phyloP scores from a whole-genome alignment of 1,284 basidiomycete genomes.

The Boletus coffeatus region DNA sequence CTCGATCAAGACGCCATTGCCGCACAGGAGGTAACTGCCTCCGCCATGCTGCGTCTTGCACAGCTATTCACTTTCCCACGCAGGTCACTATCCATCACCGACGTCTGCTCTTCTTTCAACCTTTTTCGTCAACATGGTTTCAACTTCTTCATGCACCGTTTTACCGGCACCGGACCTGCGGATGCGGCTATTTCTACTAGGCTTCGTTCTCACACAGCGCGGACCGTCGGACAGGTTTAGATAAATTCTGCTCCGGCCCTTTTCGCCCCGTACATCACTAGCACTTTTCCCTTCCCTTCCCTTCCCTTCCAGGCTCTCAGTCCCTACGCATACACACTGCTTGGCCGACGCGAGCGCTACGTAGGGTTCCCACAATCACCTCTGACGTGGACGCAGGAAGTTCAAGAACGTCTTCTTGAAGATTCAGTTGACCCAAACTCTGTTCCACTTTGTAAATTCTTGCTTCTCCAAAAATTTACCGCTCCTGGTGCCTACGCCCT shows the following conservation, averaged over 20 bases:
- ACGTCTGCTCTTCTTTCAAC: constrained; percentile 75
- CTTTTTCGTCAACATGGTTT: constrained; percentile 75
- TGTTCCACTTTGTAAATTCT: neutral
- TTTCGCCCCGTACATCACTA: neutral
- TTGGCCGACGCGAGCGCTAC: neutral
- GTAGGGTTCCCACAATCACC: neutral
- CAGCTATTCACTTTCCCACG: constrained; percentile 8
- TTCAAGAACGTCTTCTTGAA: neutral
- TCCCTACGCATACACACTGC: neutral
- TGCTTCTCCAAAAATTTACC: neutral
- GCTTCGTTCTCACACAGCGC: too few species aligned
- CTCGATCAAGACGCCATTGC: constrained; percentile 81
- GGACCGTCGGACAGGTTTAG: too few species aligned
- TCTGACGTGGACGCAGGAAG: neutral
- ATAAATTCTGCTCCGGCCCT: neutral
- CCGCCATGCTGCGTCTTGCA: constrained; percentile 10
- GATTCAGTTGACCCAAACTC: neutral
- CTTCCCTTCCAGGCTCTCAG: neutral
- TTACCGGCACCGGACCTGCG: constrained; percentile 59
- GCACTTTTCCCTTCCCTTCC: neutral
- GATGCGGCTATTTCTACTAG: too few species aligned
- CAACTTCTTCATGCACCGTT: constrained; percentile 84
- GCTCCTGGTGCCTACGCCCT: neutral
- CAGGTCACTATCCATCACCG: constrained; percentile 88
- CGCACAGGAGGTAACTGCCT: constrained; percentile 73